Percentiles rank a stretch among this genome's conserved stretches.
These are phyloP conservation scores for Clavispora vitiphila DNA, from an alignment of 805 yeast species.

Conservation along the genomic window DNA sequence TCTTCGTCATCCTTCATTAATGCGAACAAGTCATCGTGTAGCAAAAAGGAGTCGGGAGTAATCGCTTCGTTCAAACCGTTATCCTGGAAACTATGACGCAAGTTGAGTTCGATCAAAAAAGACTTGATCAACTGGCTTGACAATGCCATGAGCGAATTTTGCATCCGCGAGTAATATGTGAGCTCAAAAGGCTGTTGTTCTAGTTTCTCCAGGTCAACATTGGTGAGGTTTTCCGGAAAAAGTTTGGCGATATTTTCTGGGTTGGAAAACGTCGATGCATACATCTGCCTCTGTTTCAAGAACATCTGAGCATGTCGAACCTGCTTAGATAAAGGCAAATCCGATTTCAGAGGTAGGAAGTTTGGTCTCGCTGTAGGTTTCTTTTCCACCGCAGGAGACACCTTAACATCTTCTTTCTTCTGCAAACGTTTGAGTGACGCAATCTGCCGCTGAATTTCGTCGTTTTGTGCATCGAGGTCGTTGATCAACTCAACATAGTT, in stretches of 20 bases:
- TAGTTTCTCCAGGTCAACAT: background rate
- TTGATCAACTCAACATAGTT: slow-evolving; percentile 11
- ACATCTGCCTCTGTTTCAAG: slow-evolving; percentile 9
- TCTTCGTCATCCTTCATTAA: slow-evolving; percentile 13
- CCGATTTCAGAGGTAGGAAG: background rate
- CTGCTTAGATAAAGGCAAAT: background rate
- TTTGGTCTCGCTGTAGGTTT: background rate
- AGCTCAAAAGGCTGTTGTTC: slow-evolving; percentile 1
- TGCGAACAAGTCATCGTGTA: slow-evolving; percentile 16
- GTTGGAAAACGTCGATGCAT: slow-evolving; percentile 8
- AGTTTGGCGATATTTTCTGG: slow-evolving; percentile 8
- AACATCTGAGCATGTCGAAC: slow-evolving; percentile 9
- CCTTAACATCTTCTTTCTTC: background rate
- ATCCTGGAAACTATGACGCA: slow-evolving; percentile 16
- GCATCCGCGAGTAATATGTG: slow-evolving; percentile 17
- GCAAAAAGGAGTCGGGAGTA: slow-evolving; percentile 6
- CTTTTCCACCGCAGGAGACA: background rate
- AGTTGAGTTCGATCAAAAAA: slow-evolving; percentile 26
- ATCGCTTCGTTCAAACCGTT: background rate
- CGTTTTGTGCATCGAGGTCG: slow-evolving; percentile 10
- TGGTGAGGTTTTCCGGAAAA: slow-evolving; percentile 1
- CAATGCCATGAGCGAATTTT: slow-evolving; percentile 19
- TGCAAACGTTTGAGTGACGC: slow-evolving; percentile 3
- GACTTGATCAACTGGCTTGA: slow-evolving; percentile 21
- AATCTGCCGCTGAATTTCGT: slow-evolving; percentile 8